Conservation (phyloP, 2,329 filamentous ascomycete genomes). For the Torrubiella hemipterigena region DNA sequence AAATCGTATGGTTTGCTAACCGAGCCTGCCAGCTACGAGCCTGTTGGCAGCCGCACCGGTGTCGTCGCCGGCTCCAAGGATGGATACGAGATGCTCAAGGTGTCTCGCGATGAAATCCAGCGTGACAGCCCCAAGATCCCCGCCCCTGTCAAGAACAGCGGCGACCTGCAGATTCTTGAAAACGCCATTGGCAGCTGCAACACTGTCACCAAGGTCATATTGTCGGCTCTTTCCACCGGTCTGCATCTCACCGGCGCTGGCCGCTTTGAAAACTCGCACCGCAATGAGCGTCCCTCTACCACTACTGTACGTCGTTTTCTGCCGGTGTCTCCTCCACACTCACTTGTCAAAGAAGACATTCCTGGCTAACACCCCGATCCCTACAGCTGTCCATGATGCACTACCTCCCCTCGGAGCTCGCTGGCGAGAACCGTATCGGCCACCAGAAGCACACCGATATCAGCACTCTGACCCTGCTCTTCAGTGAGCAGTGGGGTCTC, state of each 20-base stretch:
- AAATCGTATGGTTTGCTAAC: background rate
- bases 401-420: constrained; percentile 34
- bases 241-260: constrained; percentile 30
- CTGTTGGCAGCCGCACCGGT: constrained; percentile 34
- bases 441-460: constrained; percentile 48
- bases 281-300: constrained; percentile 35
- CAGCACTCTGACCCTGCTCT: constrained; percentile 41
- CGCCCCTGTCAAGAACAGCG: constrained; percentile 33
- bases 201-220: constrained; percentile 36
- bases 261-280: constrained; percentile 38
- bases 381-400: constrained; percentile 37
- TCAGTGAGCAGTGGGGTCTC: constrained; percentile 44
- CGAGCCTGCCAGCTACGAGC: constrained; percentile 27
- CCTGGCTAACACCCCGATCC: background rate
- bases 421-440: constrained; percentile 29
- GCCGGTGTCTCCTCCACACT: background rate
- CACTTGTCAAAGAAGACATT: background rate
- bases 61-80: constrained; percentile 35
- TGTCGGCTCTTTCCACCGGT: constrained; percentile 36
- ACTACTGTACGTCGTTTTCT: constrained; percentile 18
- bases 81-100: constrained; percentile 42
- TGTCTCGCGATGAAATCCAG: constrained; percentile 37
- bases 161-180: constrained; percentile 34
- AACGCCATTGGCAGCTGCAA: constrained; percentile 37
- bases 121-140: constrained; percentile 32